These are phyloP conservation scores for Magnolia officinalis DNA, from an alignment of 164 flowering plant species.

Conservation along the genomic window DNA sequence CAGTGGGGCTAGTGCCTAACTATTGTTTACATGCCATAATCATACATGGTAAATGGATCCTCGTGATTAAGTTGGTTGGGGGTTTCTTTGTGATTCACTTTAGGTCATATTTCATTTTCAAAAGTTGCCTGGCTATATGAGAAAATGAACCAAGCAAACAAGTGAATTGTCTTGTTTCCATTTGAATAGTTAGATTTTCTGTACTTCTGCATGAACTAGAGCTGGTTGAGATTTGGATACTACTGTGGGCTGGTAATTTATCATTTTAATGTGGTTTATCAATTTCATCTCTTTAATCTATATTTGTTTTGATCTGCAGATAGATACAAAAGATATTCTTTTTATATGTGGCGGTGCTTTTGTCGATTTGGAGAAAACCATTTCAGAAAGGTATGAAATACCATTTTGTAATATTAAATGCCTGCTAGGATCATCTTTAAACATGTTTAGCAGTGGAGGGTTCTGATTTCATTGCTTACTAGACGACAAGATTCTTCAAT, in stretches of 20 bases:
- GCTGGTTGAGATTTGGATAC: neutral
- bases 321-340: slow-evolving; percentile 95
- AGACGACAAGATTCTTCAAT: slow-evolving; percentile 99
- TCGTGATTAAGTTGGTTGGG: neutral
- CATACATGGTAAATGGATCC: neutral
- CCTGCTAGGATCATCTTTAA: neutral
- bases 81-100: neutral
- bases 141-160: neutral
- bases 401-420: slow-evolving; percentile 8
- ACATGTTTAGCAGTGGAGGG: neutral
- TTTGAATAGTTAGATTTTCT: neutral
- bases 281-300: slow-evolving; percentile 3
- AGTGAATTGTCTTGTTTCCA: neutral
- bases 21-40: neutral
- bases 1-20: neutral
- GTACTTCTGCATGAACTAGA: neutral
- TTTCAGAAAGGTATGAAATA: slow-evolving; percentile 76
- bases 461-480: slow-evolving; percentile 3
- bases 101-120: neutral
- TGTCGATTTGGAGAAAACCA: slow-evolving; percentile 91
- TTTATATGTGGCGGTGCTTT: slow-evolving; percentile 99
- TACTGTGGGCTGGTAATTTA: neutral
- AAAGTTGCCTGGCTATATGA: neutral
- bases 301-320: slow-evolving; percentile 40
- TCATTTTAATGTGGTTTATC: neutral